These are phyloP conservation scores for Blepharisma japonicum DNA, from an alignment of 73 alveolate genomes.

Conservation along the genomic window DNA sequence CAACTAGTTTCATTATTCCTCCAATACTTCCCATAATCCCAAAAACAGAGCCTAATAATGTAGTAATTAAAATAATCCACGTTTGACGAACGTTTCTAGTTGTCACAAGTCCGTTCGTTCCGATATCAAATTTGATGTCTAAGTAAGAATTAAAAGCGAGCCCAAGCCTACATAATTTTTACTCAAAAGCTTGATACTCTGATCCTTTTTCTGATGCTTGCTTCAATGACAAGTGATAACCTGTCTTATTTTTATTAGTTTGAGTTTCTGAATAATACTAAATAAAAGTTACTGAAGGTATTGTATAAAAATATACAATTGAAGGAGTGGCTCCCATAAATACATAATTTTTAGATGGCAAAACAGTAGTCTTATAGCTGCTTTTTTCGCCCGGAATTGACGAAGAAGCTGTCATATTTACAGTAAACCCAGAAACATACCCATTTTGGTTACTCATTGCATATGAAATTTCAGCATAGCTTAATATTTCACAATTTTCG, in stretches of 20 bases:
- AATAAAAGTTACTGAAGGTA: conserved; percentile 15
- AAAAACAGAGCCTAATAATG: conserved; percentile 13
- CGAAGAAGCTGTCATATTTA: neutral
- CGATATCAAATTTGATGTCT: neutral
- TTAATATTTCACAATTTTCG: no score
- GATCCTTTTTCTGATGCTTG: conserved; percentile 9
- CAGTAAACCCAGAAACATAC: neutral
- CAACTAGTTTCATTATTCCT: neutral
- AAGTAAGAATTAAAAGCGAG: neutral
- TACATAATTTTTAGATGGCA: neutral
- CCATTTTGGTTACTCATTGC: neutral
- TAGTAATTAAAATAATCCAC: neutral
- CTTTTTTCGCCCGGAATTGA: neutral
- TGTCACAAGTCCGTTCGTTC: neutral
- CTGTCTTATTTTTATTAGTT: neutral
- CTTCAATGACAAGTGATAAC: neutral
- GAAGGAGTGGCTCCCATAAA: neutral
- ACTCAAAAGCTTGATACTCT: neutral
- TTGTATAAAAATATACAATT: neutral
- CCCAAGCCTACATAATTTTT: neutral
- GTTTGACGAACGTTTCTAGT: neutral
- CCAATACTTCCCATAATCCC: conserved; percentile 8
- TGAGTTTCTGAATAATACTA: neutral
- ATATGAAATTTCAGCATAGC: no score
- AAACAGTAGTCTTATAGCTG: neutral